These are phyloP conservation scores for Kodamaea kakaduensis DNA, from an alignment of 805 yeast species.

Conservation along the genomic window DNA sequence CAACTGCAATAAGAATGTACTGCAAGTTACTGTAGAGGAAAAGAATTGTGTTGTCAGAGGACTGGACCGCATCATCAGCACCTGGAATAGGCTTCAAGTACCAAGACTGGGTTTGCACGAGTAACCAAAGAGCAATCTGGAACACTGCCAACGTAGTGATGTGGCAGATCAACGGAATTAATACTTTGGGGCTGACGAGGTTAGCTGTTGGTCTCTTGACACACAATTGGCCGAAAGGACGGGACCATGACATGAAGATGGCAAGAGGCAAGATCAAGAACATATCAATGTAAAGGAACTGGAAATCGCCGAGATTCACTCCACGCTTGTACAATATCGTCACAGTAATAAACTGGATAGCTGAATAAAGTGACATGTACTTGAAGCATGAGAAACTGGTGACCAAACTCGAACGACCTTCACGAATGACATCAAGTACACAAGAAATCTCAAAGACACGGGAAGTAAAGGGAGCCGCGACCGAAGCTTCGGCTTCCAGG, in stretches of 20 bases:
- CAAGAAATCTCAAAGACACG: constrained; percentile 87
- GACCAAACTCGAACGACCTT: constrained; percentile 91
- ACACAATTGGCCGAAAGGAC: constrained; percentile 59
- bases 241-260: constrained; percentile 96
- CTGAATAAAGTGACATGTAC: constrained; percentile 95
- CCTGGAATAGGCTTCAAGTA: constrained; percentile 78
- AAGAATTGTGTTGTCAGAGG: constrained; percentile 85
- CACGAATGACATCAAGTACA: constrained; percentile 84
- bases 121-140: constrained; percentile 66
- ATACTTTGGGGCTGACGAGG: constrained; percentile 80
- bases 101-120: constrained; percentile 63
- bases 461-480: constrained; percentile 97
- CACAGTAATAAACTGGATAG: constrained; percentile 90
- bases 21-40: constrained; percentile 83
- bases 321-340: constrained; percentile 83
- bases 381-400: constrained; percentile 96
- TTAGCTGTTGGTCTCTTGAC: constrained; percentile 90
- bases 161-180: constrained; percentile 77
- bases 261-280: constrained; percentile 91
- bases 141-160: constrained; percentile 59
- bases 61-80: constrained; percentile 64
- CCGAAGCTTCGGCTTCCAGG: constrained; percentile 97
- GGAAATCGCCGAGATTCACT: constrained; percentile 93
- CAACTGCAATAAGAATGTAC: constrained; percentile 77
- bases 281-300: constrained; percentile 89